Conservation (phyloP, 306 rosid genomes). For the Canavalia ensiformis region DNA sequence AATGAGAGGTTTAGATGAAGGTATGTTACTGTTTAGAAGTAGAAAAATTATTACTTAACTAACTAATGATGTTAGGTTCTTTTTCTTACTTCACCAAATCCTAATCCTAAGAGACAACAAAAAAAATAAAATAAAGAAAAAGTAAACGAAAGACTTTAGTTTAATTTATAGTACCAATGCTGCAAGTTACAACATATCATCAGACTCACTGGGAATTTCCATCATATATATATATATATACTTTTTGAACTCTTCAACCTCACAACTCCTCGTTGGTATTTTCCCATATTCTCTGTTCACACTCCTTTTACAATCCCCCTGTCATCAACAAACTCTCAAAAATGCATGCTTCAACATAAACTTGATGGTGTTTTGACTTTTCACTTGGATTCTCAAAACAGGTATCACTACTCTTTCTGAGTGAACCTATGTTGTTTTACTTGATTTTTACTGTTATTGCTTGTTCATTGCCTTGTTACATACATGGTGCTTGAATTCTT, state of each 20-base stretch:
- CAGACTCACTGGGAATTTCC: not conserved
- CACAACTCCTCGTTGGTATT: not conserved
- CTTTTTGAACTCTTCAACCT: not conserved
- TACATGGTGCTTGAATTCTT: not conserved
- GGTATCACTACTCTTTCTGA: not conserved
- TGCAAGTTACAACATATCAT: not conserved
- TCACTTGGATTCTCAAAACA: not conserved
- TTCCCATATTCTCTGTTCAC: no score
- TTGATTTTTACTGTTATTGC: not conserved
- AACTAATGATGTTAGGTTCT: not conserved
- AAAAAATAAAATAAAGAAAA: not conserved
- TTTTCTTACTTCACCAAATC: not conserved
- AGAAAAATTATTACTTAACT: no score
- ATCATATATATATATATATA: no score
- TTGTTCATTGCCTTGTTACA: not conserved
- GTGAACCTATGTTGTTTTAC: not conserved
- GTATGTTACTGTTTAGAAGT: no score
- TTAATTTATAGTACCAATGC: not conserved
- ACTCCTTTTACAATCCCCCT: no score
- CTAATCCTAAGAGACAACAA: not conserved
- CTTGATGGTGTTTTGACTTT: slow-evolving; percentile 14
- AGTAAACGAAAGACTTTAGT: not conserved
- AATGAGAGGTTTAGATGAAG: no score
- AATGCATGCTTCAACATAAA: not conserved
- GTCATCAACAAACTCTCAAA: not conserved